Conservation (phyloP, 2,329 filamentous ascomycete species). For the Lasiodiplodia citricola region DNA sequence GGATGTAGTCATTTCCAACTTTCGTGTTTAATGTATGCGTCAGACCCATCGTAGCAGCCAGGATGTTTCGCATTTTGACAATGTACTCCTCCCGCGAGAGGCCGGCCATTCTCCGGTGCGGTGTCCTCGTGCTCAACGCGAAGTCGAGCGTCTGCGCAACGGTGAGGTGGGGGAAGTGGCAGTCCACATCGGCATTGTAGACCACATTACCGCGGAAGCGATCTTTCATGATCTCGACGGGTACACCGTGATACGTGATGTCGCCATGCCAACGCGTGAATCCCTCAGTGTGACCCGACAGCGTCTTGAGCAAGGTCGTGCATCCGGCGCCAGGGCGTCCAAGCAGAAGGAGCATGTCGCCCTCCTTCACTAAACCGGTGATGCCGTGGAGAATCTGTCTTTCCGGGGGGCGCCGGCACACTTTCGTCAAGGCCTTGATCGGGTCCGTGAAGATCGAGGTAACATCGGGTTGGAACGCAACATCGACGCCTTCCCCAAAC, state of each 20-base stretch:
- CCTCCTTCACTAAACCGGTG: constrained; percentile 53
- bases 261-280: constrained; percentile 40
- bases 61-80: constrained; percentile 69
- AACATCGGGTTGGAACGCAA: not conserved
- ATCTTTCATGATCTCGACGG: constrained; percentile 75
- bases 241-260: constrained; percentile 54
- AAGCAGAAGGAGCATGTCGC: constrained; percentile 47
- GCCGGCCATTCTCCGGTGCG: constrained; percentile 65
- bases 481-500: constrained; percentile 7
- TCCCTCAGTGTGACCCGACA: constrained; percentile 62
- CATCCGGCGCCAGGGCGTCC: constrained; percentile 59
- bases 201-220: constrained; percentile 83
- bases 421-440: not conserved
- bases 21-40: constrained; percentile 73
- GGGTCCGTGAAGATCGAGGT: constrained; percentile 12
- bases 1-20: constrained; percentile 76
- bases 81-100: constrained; percentile 61
- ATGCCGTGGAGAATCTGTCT: constrained; percentile 55
- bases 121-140: constrained; percentile 72
- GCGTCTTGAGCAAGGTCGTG: constrained; percentile 63
- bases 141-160: constrained; percentile 82
- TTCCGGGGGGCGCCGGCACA: not conserved
- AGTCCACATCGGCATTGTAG: constrained; percentile 83
- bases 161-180: constrained; percentile 77
- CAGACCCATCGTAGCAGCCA: constrained; percentile 78